Evolutionary conservation across 768 basidiomycete species (phyloP).

Genomic region (Tephrocybe sp.): DNA sequence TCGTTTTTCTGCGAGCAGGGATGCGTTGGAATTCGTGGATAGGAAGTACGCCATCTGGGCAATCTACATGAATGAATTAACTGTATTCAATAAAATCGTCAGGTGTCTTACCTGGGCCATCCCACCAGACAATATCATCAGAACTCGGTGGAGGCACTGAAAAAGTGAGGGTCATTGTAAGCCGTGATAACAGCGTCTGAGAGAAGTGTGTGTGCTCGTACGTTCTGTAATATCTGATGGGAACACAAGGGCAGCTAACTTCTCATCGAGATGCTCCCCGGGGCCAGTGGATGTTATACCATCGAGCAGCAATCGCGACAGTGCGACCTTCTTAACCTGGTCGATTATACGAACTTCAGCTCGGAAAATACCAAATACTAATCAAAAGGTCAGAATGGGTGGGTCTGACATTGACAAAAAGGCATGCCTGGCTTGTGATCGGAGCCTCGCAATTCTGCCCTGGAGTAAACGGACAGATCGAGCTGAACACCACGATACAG

Average conservation of each 20-base stretch:
- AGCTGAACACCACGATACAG: conserved; percentile 75
- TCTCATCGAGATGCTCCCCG: conserved; percentile 71
- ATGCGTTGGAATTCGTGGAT: conserved; percentile 37
- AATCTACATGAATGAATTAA: conserved; percentile 36
- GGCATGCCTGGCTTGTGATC: conserved; percentile 90
- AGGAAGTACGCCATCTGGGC: conserved; percentile 56
- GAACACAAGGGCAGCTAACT: conserved; percentile 59
- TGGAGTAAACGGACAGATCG: conserved; percentile 75
- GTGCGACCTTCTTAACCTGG: conserved; percentile 63
- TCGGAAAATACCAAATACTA: conserved; percentile 85
- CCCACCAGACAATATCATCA: conserved; percentile 80
- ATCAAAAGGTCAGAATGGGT: conserved; percentile 1
- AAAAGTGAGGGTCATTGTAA: neutral
- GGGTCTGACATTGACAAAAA: conserved; percentile 1
- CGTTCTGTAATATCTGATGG: conserved; percentile 43
- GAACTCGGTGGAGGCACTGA: conserved; percentile 86
- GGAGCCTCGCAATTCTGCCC: conserved; percentile 86
- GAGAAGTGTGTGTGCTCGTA: conserved; percentile 32
- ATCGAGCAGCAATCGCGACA: conserved; percentile 70
- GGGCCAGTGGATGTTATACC: conserved; percentile 60
- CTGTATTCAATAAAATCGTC: neutral
- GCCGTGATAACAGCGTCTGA: neutral
- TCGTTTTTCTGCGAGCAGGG: conserved; percentile 36
- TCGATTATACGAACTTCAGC: conserved; percentile 81
- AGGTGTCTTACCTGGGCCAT: conserved; percentile 54